Percentiles rank a stretch among this genome's conserved stretches.
Conservation (phyloP, 1,284 basidiomycete genomes). For the Bondarzewia mesenterica region DNA sequence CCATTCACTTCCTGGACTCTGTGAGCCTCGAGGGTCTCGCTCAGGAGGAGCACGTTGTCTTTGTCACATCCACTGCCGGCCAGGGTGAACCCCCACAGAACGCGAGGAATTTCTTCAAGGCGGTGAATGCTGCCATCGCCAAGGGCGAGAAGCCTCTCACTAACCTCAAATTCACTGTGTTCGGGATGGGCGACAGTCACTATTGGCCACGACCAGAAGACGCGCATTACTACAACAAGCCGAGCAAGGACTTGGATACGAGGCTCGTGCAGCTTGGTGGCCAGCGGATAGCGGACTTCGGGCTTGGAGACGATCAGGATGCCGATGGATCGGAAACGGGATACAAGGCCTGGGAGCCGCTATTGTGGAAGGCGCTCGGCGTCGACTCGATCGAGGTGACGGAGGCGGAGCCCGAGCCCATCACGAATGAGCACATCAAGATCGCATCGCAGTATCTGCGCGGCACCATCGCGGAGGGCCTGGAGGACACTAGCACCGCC, state of each 20-base stretch:
- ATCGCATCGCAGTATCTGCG: constrained; percentile 92
- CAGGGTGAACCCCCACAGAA: constrained; percentile 99
- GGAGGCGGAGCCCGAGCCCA: constrained; percentile 92
- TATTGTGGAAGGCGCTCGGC: constrained; percentile 90
- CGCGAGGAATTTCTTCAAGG: constrained; percentile 86
- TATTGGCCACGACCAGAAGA: constrained; percentile 99
- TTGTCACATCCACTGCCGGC: constrained; percentile 95
- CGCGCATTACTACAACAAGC: constrained; percentile 96
- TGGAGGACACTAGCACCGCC: constrained; percentile 83
- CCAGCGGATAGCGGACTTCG: constrained; percentile 64
- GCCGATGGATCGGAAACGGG: constrained; percentile 95
- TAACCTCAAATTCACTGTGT: constrained; percentile 76
- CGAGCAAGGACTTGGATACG: constrained; percentile 84
- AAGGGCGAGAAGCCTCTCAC: constrained; percentile 47
- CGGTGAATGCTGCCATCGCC: constrained; percentile 61
- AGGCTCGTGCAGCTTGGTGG: constrained; percentile 74
- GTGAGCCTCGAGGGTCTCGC: constrained; percentile 68
- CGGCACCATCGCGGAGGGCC: constrained; percentile 91
- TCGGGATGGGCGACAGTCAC: constrained; percentile 96
- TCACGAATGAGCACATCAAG: constrained; percentile 99
- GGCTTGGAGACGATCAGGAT: constrained; percentile 96
- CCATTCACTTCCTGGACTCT: constrained; percentile 70
- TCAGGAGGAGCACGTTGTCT: constrained; percentile 77
- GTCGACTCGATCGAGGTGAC: constrained; percentile 86
- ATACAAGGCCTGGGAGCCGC: constrained; percentile 92